Conservation (phyloP, 2,329 filamentous ascomycete species). For the Colletotrichum musicola region DNA sequence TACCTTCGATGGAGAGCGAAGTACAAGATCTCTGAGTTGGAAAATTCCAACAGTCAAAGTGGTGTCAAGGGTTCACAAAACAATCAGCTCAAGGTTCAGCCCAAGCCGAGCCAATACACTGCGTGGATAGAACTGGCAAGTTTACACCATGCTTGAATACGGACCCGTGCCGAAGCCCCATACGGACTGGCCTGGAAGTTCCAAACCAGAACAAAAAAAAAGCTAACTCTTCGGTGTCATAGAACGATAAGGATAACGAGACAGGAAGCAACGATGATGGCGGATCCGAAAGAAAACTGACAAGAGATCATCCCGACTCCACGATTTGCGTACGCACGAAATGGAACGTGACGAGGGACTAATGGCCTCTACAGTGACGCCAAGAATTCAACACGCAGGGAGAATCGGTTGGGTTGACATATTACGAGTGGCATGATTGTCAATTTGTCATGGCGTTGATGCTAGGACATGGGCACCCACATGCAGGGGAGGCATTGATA, state of each 20-base stretch:
- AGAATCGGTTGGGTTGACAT: background rate
- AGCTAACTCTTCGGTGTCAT: background rate
- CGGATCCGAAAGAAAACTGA: slow-evolving; percentile 43
- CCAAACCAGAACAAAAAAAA: no score
- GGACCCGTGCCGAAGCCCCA: no score
- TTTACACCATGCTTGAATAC: background rate
- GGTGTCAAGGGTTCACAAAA: slow-evolving; percentile 29
- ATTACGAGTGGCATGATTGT: no score
- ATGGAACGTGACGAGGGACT: slow-evolving; percentile 37
- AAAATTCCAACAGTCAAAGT: slow-evolving; percentile 42
- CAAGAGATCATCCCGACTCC: slow-evolving; percentile 24
- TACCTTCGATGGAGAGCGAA: slow-evolving; percentile 49
- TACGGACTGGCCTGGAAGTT: no score
- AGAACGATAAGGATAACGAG: slow-evolving; percentile 42
- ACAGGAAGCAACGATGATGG: slow-evolving; percentile 41
- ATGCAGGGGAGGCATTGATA: no score
- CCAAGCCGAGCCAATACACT: slow-evolving; percentile 26
- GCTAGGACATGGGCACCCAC: no score
- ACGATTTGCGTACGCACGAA: slow-evolving; percentile 40
- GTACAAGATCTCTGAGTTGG: slow-evolving; percentile 47
- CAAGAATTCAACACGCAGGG: background rate
- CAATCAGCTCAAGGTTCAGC: slow-evolving; percentile 16
- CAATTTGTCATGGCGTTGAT: no score
- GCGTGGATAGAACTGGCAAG: slow-evolving; percentile 40
- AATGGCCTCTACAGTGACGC: background rate